Percentiles rank a stretch among this genome's conserved stretches.
phyloP scores from a whole-genome alignment of 805 yeast genomes.

The Hanseniaspora mollemarum region DNA sequence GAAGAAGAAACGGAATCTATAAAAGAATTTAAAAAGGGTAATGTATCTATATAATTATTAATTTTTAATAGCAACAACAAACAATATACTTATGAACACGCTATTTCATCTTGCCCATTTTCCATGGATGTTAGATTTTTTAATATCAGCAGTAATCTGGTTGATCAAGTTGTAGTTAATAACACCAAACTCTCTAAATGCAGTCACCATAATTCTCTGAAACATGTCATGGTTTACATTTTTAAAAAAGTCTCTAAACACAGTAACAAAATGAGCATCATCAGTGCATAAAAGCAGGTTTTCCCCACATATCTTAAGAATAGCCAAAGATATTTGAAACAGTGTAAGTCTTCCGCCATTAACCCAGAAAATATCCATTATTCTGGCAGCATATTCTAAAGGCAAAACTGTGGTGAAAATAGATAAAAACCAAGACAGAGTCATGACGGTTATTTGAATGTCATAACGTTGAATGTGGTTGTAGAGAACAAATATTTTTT shows the following conservation, averaged over 20 bases:
- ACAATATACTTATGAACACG: neutral
- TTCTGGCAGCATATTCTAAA: conserved; percentile 78
- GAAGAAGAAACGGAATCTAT: neutral
- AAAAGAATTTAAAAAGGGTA: neutral
- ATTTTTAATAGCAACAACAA: neutral
- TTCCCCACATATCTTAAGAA: conserved; percentile 81
- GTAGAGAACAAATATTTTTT: conserved; percentile 81
- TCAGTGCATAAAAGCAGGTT: conserved; percentile 67
- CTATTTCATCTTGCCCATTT: conserved; percentile 1
- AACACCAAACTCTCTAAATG: conserved; percentile 79
- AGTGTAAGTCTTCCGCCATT: conserved; percentile 73
- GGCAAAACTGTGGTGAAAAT: conserved; percentile 90
- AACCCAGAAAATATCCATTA: conserved; percentile 77
- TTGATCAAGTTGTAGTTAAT: conserved; percentile 27
- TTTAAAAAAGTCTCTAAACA: conserved; percentile 77
- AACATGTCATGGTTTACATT: conserved; percentile 73
- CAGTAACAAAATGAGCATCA: conserved; percentile 82
- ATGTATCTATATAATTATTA: neutral
- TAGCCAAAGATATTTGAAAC: conserved; percentile 87
- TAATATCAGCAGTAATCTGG: neutral
- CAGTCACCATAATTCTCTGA: conserved; percentile 80
- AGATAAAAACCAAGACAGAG: conserved; percentile 92
- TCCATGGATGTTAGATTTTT: neutral
- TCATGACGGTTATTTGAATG: conserved; percentile 83
- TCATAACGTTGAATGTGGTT: conserved; percentile 67